Conservation (phyloP, 768 basidiomycete species). For the Russula lepida region DNA sequence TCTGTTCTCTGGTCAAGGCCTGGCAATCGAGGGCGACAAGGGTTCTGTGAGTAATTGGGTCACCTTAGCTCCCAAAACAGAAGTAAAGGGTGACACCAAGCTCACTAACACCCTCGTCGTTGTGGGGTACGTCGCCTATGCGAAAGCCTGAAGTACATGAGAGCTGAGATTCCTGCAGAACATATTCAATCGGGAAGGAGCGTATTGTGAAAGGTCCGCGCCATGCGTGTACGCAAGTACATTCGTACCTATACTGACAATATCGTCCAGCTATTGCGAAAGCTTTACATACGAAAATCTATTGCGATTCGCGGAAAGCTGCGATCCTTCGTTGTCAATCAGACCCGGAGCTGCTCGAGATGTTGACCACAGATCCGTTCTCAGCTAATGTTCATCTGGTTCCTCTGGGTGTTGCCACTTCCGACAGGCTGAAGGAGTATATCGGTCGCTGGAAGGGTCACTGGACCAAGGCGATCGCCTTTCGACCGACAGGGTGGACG, state of each 20-base stretch:
- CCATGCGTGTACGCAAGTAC: background rate
- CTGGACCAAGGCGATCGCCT: slow-evolving; percentile 68
- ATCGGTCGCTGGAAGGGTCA: slow-evolving; percentile 61
- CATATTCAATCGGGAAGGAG: slow-evolving; percentile 97
- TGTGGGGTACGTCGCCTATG: slow-evolving; percentile 48
- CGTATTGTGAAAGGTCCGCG: slow-evolving; percentile 83
- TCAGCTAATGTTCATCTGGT: slow-evolving; percentile 80
- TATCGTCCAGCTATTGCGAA: slow-evolving; percentile 63
- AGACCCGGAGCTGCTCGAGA: slow-evolving; percentile 70
- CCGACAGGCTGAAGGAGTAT: slow-evolving; percentile 72
- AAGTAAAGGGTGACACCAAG: slow-evolving; percentile 33
- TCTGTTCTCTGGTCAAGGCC: slow-evolving; percentile 37
- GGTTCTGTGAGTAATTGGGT: slow-evolving; percentile 47
- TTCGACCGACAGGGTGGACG: slow-evolving; percentile 97
- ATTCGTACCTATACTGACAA: background rate
- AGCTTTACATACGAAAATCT: slow-evolving; percentile 73
- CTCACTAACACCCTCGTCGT: slow-evolving; percentile 46
- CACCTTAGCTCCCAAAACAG: slow-evolving; percentile 23
- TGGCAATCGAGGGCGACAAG: slow-evolving; percentile 24
- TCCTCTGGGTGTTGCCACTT: slow-evolving; percentile 64
- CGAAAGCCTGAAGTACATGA: background rate
- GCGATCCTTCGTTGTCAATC: slow-evolving; percentile 76
- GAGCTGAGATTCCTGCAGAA: slow-evolving; percentile 38
- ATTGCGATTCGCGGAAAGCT: slow-evolving; percentile 79
- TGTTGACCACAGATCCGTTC: slow-evolving; percentile 70